Evolutionary conservation across 495 filamentous ascomycete genomes (phyloP), one percentile per base, ranked within the genome.

Genomic region (Talaromyces trachyspermus): DNA sequence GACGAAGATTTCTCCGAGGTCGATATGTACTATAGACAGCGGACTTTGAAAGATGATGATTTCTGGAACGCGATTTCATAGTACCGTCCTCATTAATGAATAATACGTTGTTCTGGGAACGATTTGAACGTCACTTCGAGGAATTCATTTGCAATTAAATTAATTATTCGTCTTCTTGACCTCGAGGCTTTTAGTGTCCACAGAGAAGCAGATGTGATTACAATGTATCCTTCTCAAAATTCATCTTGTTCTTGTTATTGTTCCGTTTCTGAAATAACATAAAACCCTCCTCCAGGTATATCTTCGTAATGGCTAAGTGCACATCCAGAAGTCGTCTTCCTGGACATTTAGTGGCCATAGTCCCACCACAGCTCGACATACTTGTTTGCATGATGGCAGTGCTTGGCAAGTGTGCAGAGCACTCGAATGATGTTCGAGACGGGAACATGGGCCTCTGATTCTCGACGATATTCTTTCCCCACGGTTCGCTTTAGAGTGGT

Each of bases 281-380:
- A 40, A 7, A 12, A 24, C 17, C 2, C 27, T 2, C 2, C 37
- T 40, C 37, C 12, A 11, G 19, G 4, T 14, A 40, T 4, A 40
- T 2, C 37, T 40, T 20, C 10, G n/a, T 23, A n/a, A 15, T 22
- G n/a, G 11, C 19, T 39, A 19, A 39, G 11, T 39, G n/a, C 10
- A 23, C 7, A 11, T 0, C 9, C 10, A 2, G n/a, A 11, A 6
- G 18, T 12, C 9, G n/a, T n/a, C n/a, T n/a, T n/a, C n/a, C n/a
- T n/a, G n/a, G 19, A 20, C 8, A 18, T 17, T 23, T 24, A 24
- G 37, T 24, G 37, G 19, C 19, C 37, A n/a, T 40, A 24, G 15
- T 40, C 37, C 37, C 19, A 40, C 37, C 37, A 40, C 6, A 40
- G 15, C 19, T 40, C 37, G 19, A 40, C 37, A 24, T 40, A 40